Evolutionary conservation across 2,329 filamentous ascomycete species (phyloP).

Genomic region (Penicillium aurantiogriseum): DNA sequence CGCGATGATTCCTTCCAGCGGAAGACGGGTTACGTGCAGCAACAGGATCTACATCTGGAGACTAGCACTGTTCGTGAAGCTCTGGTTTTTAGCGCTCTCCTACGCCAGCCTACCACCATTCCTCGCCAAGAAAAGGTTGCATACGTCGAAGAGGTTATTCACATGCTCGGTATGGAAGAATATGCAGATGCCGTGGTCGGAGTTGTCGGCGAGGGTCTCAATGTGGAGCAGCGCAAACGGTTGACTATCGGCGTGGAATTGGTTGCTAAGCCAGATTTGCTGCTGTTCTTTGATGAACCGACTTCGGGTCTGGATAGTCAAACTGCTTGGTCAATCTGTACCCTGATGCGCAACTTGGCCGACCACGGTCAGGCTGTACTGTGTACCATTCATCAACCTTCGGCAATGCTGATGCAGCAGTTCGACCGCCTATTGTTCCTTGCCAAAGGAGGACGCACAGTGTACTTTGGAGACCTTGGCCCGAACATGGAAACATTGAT

Average conservation of each 20-base stretch:
- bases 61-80: conserved; percentile 88
- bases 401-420: conserved; percentile 87
- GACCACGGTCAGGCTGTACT: conserved; percentile 87
- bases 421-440: conserved; percentile 68
- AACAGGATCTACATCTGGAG: conserved; percentile 83
- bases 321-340: conserved; percentile 88
- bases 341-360: conserved; percentile 83
- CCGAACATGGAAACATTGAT: conserved; percentile 57
- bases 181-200: conserved; percentile 92
- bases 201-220: conserved; percentile 75
- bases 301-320: conserved; percentile 95
- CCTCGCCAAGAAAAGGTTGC: conserved; percentile 73
- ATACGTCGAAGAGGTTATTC: conserved; percentile 89
- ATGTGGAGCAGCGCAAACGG: conserved; percentile 67
- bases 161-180: conserved; percentile 82
- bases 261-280: conserved; percentile 81
- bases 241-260: conserved; percentile 93
- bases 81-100: conserved; percentile 77
- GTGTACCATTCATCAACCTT: conserved; percentile 94
- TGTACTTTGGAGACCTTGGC: conserved; percentile 69
- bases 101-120: conserved; percentile 77
- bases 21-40: conserved; percentile 88
- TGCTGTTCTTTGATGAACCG: conserved; percentile 92
- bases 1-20: conserved; percentile 83
- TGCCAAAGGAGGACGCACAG: conserved; percentile 63